Base-by-base conservation (phyloP, 2,329 filamentous ascomycete genomes). In the Ophiocordyceps camponoti-rufipedis region DNA sequence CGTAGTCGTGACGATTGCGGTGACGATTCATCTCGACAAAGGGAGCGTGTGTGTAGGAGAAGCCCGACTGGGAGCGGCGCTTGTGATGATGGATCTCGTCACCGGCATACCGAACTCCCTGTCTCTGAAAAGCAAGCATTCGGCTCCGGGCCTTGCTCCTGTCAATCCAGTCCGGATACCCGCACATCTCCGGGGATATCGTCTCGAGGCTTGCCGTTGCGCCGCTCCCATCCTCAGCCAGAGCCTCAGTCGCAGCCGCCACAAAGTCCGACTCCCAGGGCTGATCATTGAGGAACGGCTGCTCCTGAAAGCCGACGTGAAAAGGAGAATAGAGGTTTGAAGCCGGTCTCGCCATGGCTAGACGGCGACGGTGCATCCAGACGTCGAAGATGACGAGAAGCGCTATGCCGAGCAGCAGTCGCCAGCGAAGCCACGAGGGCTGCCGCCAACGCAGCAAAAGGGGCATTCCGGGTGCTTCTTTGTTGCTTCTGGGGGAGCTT, bases 101-200 rank as follows among this genome's bases (percentile, higher is more conserved):
- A 33, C 43, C 43, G 10, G 43, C 43, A 23, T 39, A 44, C 43
- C 28, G 29, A 19, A 44, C 33, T 23, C 43, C 43, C 7, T 19
- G 43, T 12, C 13, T 39, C 32, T 44, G 32, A 32, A 44, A 39
- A 2, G 7, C 16, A 12, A 28, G 43, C 43, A 44, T 44, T 8
- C 33, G 16, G 19, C 28, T 23, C 32, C 43, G 32, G 7, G 43
- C 33, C 43, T 28, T 40, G 13, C 2, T 19, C 10, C 13, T 32
- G 19, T 44, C 43, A 33, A 44, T 28, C 43, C 43, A 44, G 33
- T 38, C 33, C 43, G 43, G 43, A 18, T 44, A 44, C 28, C 43
- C 33, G 33, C 43, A 44, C 43, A 44, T 44, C 19, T 29, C 32
- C 4, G 43, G 13, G 13, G 43, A 33, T 8, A 44, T 44, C 43